Percentiles rank a stretch among this genome's conserved stretches.
These are phyloP conservation scores for Russula vinacea DNA, from an alignment of 768 basidiomycete genomes.

Conservation along the genomic window DNA sequence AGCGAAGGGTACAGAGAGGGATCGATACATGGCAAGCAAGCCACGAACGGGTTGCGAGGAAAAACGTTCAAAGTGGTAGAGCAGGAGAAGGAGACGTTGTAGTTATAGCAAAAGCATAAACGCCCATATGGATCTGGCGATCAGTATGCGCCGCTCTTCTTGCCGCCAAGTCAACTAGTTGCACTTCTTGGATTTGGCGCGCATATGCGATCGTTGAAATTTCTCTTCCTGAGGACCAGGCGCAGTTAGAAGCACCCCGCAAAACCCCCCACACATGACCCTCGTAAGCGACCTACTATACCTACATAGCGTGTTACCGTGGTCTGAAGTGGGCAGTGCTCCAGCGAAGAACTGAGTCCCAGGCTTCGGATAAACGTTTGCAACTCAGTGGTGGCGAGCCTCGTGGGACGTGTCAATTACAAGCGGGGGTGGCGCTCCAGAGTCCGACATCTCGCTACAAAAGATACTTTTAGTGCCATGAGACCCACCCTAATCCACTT, in stretches of 20 bases:
- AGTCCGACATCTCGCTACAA: neutral
- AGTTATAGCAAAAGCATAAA: conserved; percentile 18
- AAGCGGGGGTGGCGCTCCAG: neutral
- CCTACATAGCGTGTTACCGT: neutral
- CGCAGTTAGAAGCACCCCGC: neutral
- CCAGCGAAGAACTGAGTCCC: neutral
- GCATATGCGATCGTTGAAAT: neutral
- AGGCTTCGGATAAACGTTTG: neutral
- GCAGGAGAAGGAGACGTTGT: neutral
- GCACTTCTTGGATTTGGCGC: conserved; percentile 10
- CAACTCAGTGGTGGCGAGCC: neutral
- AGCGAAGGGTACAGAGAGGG: neutral
- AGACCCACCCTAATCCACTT: neutral
- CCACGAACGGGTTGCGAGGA: conserved; percentile 2
- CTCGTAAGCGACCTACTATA: no score
- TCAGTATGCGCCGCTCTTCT: conserved; percentile 6
- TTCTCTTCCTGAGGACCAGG: neutral
- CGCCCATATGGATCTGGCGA: conserved; percentile 17
- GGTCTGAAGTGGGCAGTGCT: neutral
- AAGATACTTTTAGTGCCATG: neutral
- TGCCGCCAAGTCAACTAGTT: conserved; percentile 23
- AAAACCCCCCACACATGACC: neutral
- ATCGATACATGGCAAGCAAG: conserved; percentile 6
- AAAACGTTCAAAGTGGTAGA: neutral
- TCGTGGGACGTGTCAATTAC: conserved; percentile 4